These are phyloP conservation scores for Botrytis medusae DNA, from an alignment of 2,329 filamentous ascomycete genomes.

Conservation along the genomic window DNA sequence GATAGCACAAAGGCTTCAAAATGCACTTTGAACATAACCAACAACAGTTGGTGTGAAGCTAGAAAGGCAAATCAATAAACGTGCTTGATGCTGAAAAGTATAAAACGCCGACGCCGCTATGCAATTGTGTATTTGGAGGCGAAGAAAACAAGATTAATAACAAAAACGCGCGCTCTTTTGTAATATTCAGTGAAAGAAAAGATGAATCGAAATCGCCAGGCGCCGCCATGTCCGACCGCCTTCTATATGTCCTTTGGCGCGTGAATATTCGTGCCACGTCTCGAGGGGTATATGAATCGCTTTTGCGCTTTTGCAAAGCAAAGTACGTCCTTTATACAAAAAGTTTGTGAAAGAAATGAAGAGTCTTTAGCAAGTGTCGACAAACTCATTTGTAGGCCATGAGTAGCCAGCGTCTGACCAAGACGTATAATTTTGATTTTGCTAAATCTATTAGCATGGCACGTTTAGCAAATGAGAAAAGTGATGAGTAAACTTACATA, in stretches of 20 bases:
- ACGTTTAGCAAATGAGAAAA: not conserved
- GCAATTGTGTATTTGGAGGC: constrained; percentile 22
- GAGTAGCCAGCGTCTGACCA: constrained; percentile 55
- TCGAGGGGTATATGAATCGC: constrained; percentile 21
- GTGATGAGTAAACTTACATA: constrained; percentile 48
- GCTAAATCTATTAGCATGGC: constrained; percentile 29
- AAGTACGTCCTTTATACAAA: constrained; percentile 31
- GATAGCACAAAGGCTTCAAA: constrained; percentile 12
- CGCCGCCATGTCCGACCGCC: constrained; percentile 19
- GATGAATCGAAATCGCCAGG: constrained; percentile 19
- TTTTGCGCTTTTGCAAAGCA: constrained; percentile 21
- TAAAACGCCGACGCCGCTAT: constrained; percentile 24
- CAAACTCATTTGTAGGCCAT: constrained; percentile 62
- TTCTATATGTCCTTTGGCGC: constrained; percentile 25
- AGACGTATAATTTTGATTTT: constrained; percentile 62
- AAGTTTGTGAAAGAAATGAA: constrained; percentile 15
- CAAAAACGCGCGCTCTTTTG: constrained; percentile 15
- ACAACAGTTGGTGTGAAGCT: constrained; percentile 1
- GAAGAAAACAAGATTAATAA: constrained; percentile 19
- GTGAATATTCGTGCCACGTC: constrained; percentile 21
- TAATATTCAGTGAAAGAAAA: constrained; percentile 16
- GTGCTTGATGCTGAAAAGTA: constrained; percentile 11
- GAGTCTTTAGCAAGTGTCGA: constrained; percentile 51
- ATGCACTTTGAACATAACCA: constrained; percentile 11
- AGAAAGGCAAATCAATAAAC: constrained; percentile 11